Percentiles rank a stretch among this genome's conserved stretches.
These are phyloP conservation scores for Gossypium raimondii DNA, from an alignment of 345 rosid genomes.

Conservation along the genomic window DNA sequence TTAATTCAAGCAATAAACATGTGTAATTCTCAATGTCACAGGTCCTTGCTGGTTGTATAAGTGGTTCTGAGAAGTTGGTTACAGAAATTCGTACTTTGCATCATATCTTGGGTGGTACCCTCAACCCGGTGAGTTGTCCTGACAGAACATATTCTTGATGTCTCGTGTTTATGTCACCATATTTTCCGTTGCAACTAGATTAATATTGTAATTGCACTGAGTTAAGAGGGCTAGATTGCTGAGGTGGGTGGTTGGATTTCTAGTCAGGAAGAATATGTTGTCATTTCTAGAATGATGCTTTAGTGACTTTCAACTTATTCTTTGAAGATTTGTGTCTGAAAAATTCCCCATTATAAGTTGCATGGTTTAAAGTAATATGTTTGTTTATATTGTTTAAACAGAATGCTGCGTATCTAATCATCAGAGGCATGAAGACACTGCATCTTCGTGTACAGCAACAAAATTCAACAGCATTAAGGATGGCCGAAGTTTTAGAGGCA, in stretches of 20 bases:
- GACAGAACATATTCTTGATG: not conserved
- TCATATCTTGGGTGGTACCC: slow-evolving; percentile 87
- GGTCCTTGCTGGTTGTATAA: slow-evolving; percentile 95
- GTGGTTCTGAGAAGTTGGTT: slow-evolving; percentile 69
- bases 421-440: slow-evolving; percentile 99
- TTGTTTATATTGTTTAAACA: slow-evolving; percentile 26
- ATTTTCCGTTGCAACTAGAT: not conserved
- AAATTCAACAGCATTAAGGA: slow-evolving; percentile 82
- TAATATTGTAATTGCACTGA: not conserved
- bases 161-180: not conserved
- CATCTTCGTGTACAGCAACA: slow-evolving; percentile 99
- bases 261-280: not conserved
- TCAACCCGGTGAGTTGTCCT: slow-evolving; percentile 68
- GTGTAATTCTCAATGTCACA: slow-evolving; percentile 27
- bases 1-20: slow-evolving; percentile 3
- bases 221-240: not conserved
- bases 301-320: not conserved
- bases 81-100: slow-evolving; percentile 82
- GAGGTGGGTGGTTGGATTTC: slow-evolving; percentile 10
- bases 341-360: not conserved
- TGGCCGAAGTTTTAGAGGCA: slow-evolving; percentile 99
- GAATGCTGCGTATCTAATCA: slow-evolving; percentile 91
- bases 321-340: not conserved
- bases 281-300: not conserved
- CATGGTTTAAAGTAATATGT: not conserved